These are phyloP conservation scores for Aspergillus novoparasiticus DNA, from an alignment of 2,329 filamentous ascomycete genomes.

Conservation along the genomic window DNA sequence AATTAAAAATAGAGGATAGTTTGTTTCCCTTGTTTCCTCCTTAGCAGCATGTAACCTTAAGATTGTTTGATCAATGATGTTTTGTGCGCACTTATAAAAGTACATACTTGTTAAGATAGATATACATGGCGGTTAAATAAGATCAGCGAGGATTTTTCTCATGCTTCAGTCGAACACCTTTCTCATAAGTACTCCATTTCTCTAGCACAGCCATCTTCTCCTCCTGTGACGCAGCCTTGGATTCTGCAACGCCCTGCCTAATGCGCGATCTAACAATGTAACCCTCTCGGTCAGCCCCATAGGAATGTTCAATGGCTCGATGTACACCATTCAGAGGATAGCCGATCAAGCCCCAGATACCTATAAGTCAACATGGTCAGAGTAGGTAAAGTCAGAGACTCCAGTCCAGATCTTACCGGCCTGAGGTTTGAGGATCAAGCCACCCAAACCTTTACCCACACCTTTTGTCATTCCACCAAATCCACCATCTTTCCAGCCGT, in stretches of 20 bases:
- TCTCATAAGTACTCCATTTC: constrained; percentile 5
- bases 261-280: constrained; percentile 16
- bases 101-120: neutral
- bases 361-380: neutral
- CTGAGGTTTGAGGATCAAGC: constrained; percentile 14
- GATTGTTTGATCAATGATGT: no score
- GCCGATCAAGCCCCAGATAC: constrained; percentile 17
- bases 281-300: constrained; percentile 9
- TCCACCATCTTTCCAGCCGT: constrained; percentile 11
- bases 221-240: constrained; percentile 6
- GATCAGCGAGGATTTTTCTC: neutral
- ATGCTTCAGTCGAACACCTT: constrained; percentile 5
- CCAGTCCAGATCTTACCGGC: constrained; percentile 3
- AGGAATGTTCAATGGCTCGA: constrained; percentile 13
- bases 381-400: neutral
- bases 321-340: constrained; percentile 16
- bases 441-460: constrained; percentile 13
- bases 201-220: constrained; percentile 9
- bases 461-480: constrained; percentile 10
- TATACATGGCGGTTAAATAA: neutral
- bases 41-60: no score
- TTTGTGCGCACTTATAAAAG: no score
- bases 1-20: no score
- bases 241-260: constrained; percentile 13
- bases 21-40: no score